phyloP scores from a whole-genome alignment of 2,329 filamentous ascomycete species.

The Monosporascus sp. region DNA sequence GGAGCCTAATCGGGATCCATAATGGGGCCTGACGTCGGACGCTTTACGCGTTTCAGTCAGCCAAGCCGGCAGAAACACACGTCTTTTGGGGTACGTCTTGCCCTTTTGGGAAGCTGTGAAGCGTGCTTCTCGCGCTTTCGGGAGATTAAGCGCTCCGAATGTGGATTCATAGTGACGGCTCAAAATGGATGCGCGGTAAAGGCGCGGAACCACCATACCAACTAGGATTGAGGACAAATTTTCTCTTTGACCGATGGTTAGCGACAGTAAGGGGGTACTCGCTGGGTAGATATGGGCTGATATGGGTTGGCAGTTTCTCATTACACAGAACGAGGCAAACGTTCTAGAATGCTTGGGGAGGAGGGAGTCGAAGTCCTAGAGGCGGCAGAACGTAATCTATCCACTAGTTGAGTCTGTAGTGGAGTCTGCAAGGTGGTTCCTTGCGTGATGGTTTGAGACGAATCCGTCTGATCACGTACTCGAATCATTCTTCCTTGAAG shows the following conservation, averaged over 20 bases:
- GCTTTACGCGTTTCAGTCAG: neutral
- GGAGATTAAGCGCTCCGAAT: too few relatives aligned
- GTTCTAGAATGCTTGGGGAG: neutral
- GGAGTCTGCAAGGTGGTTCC: too few relatives aligned
- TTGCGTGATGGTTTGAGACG: too few relatives aligned
- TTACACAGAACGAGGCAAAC: too few relatives aligned
- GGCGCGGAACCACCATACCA: neutral
- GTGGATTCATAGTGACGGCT: too few relatives aligned
- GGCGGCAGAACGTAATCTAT: too few relatives aligned
- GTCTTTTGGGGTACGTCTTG: constrained; percentile 7
- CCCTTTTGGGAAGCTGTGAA: constrained; percentile 16
- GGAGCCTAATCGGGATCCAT: neutral
- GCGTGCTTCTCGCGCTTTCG: constrained; percentile 1
- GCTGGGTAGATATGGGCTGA: neutral
- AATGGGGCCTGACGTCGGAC: neutral
- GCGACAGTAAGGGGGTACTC: neutral
- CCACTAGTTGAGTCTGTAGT: too few relatives aligned
- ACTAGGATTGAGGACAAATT: neutral
- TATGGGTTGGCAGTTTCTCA: too few relatives aligned
- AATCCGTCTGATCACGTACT: too few relatives aligned
- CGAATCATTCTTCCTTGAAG: too few relatives aligned
- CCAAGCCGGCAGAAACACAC: constrained; percentile 9
- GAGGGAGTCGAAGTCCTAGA: too few relatives aligned
- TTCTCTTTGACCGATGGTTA: neutral
- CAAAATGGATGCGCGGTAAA: neutral